Base-by-base conservation (phyloP, 2,329 filamentous ascomycete genomes). In the Magnaporthiopsis incrustans region DNA sequence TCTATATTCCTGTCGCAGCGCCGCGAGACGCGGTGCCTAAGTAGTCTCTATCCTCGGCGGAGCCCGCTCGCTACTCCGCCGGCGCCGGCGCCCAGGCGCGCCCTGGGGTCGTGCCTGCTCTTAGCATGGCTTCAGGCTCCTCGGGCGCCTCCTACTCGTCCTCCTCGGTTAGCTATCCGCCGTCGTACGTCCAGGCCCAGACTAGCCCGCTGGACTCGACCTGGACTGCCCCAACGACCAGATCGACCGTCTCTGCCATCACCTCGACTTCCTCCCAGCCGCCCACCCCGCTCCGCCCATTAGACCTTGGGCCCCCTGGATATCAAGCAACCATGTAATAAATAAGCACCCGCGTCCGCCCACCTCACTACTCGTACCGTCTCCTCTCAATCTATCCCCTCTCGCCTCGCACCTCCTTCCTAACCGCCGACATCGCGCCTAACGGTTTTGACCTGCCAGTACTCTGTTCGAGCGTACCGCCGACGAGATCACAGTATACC, bases 301-400 rank as follows among this genome's bases (percentile, higher is more conserved):
- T 82, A 57, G 81, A 83, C 68, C 75, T 83, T 59, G 81, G 81
- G 4, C 81, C 81, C 63, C 81, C 81, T 44, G 81, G 81, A 62
- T 83, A 80, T 67, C 78, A 81, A 75, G 81, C 81, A 70, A 82
- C 80, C 70, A 82, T 83, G 81, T 83, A 77, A 70, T 22, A 33
- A 25, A 70, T 22, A 33, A 25, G 22, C 18, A 53, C n/a, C 18
- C 44, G 11, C 18, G 1, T 15, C 22, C 44, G 22, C 7, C 44
- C 44, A 18, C 22, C 6, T 53, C 44, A 11, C 5, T 18, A 53
- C 44, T n/a, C 7, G 38, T 63, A 15, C 58, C 38, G 25, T 35
- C 59, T 57, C 30, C 27, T 38, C 27, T 56, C 44, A 14, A 18
- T 38, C 44, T n/a, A n/a, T 30, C 44, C 44, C 44, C 22, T 53